Evolutionary conservation across 2,329 filamentous ascomycete species (phyloP).

Genomic region (Diaporthe eres): DNA sequence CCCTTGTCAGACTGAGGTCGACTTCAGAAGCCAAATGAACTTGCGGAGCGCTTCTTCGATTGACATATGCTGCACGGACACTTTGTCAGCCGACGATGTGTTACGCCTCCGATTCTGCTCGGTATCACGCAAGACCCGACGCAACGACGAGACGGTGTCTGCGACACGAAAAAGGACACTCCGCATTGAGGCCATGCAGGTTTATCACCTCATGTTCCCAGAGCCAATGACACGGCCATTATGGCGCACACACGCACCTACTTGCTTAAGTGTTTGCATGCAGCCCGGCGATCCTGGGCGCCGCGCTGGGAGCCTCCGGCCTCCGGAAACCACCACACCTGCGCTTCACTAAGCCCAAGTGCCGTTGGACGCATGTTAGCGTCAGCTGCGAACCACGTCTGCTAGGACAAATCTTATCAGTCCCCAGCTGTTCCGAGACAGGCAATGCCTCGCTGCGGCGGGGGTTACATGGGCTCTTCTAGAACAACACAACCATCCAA

Average conservation of each 20-base stretch:
- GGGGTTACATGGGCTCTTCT: constrained; percentile 7
- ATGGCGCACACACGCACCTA: constrained; percentile 10
- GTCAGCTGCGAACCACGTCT: constrained; percentile 32
- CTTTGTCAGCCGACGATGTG: constrained; percentile 23
- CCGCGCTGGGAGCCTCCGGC: constrained; percentile 25
- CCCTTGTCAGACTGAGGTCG: constrained; percentile 1
- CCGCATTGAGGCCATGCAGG: constrained; percentile 28
- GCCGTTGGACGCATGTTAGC: constrained; percentile 22
- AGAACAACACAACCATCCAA: background rate
- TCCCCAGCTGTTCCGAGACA: constrained; percentile 19
- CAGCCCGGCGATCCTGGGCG: constrained; percentile 18
- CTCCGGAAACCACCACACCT: constrained; percentile 23
- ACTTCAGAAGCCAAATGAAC: background rate
- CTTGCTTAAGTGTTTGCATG: constrained; percentile 38
- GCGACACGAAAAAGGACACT: constrained; percentile 29
- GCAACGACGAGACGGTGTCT: constrained; percentile 19
- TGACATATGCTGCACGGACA: constrained; percentile 14
- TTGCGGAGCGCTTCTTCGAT: background rate
- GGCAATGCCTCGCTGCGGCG: background rate
- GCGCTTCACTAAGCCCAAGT: constrained; percentile 31
- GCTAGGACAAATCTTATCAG: constrained; percentile 27
- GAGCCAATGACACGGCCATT: constrained; percentile 34
- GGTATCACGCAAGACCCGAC: constrained; percentile 5
- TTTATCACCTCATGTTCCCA: constrained; percentile 30
- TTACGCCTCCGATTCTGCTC: background rate